Evolutionary conservation across 345 rosid genomes (phyloP).

Genomic region (Zanthoxylum bungeanum): DNA sequence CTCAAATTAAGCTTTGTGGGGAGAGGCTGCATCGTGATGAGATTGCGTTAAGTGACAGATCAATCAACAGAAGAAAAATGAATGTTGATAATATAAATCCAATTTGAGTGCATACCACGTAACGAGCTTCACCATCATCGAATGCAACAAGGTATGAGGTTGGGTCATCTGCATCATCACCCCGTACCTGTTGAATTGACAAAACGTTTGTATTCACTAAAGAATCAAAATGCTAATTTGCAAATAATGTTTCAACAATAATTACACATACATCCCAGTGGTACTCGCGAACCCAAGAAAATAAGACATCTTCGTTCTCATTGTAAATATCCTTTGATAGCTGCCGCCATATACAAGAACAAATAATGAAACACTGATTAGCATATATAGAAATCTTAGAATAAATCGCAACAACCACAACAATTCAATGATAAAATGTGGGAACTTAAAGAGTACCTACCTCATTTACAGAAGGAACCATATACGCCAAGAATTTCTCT

Average conservation of each 20-base stretch:
- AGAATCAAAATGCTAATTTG: not conserved
- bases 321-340: conserved; percentile 72
- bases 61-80: conserved; percentile 5
- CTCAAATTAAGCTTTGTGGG: conserved; percentile 79
- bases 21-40: conserved; percentile 59
- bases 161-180: conserved; percentile 69
- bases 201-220: conserved; percentile 14
- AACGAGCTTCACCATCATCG: conserved; percentile 69
- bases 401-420: not conserved
- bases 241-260: not conserved
- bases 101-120: conserved; percentile 52
- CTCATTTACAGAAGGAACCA: conserved; percentile 84
- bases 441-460: conserved; percentile 39
- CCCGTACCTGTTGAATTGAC: conserved; percentile 50
- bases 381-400: not conserved
- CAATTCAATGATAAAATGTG: not conserved
- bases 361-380: not conserved
- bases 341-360: conserved; percentile 40
- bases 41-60: not conserved
- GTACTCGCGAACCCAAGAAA: conserved; percentile 92
- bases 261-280: conserved; percentile 80
- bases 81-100: not conserved
- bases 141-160: conserved; percentile 79
- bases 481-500: conserved; percentile 88
- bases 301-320: conserved; percentile 71